Evolutionary conservation across 1,284 basidiomycete genomes (phyloP).

Genomic region (Cystobasidium pallidum): DNA sequence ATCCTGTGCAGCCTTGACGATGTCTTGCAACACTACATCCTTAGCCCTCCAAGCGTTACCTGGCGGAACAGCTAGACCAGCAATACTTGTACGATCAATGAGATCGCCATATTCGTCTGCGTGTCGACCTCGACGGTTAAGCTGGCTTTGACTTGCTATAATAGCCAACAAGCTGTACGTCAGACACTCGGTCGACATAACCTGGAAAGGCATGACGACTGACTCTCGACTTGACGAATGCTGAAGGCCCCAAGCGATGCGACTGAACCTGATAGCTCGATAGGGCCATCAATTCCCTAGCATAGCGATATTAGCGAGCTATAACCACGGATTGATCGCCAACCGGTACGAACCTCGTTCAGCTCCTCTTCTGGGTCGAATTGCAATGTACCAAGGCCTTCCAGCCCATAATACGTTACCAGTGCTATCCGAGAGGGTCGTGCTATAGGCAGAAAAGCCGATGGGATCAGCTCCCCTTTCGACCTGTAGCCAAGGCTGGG

Average conservation of each 20-base stretch:
- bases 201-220: conserved; percentile 49
- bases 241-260: conserved; percentile 79
- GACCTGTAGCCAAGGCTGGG: background rate
- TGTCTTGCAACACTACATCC: conserved; percentile 69
- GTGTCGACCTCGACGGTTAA: conserved; percentile 63
- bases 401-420: conserved; percentile 82
- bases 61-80: conserved; percentile 67
- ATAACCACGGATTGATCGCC: too few relatives aligned
- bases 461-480: background rate
- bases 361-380: conserved; percentile 75
- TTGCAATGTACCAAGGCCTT: conserved; percentile 78
- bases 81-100: conserved; percentile 72
- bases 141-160: conserved; percentile 65
- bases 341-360: conserved; percentile 57
- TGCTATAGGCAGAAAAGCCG: conserved; percentile 56
- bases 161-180: background rate
- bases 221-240: conserved; percentile 78
- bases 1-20: conserved; percentile 66
- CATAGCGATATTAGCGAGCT: conserved; percentile 44
- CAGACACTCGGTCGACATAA: too few relatives aligned
- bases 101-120: conserved; percentile 66
- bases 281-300: conserved; percentile 71
- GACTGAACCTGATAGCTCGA: conserved; percentile 71
- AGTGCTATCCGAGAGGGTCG: conserved; percentile 68
- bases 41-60: conserved; percentile 82